Evolutionary conservation across 192 early-diverging fungal genomes (phyloP), one percentile per base, ranked within the genome.

Genomic region (Linnemannia exigua): DNA sequence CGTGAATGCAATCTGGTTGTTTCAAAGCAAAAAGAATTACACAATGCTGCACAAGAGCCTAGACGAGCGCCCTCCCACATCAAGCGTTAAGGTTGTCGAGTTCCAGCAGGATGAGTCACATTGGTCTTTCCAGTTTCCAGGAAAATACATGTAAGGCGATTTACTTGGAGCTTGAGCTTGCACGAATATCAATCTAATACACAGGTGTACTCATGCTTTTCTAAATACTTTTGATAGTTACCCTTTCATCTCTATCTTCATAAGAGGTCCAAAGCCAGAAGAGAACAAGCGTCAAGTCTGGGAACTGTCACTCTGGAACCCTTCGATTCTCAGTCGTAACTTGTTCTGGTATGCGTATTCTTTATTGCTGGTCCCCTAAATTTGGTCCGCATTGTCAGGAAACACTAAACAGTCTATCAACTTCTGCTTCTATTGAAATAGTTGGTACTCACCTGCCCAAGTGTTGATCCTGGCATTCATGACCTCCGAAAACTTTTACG

Each of bases 401-500:
- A 15, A 44, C 67, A 74, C 52, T 70, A 15, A 51, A 6, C 1
- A 16, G 5, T 15, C n/a, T n/a, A n/a, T n/a, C n/a, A 11, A 25
- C 11, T 58, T 37, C 16, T 47, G 14, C n/a, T 31, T 50, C 74
- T n/a, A 52, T 41, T 38, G 33, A 28, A 35, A 17, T 48, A 89
- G 93, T 63, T 93, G 91, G 92, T 93, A 86, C 75, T 93, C 92
- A 25, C 93, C 93, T 1, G 89, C 88, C 16, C 93, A 94, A 84
- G 89, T 91, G 28, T 73, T 94, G 78, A 74, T 92, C 12, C 51
- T 94, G 77, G 75, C 84, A 19, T 84, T 87, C 67, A 87, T 92
- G 81, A 80, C 89, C 28, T 76, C 81, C 4, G 89, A 91, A 3
- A 94, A 93, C 73, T 92, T 91, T 83, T 84, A 89, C 78, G 89